A percentile compares a stretch with the other conserved stretches of the same genome.
These are phyloP conservation scores for Pseudodiploospora longispora DNA, from an alignment of 2,329 filamentous ascomycete species.

Conservation along the genomic window DNA sequence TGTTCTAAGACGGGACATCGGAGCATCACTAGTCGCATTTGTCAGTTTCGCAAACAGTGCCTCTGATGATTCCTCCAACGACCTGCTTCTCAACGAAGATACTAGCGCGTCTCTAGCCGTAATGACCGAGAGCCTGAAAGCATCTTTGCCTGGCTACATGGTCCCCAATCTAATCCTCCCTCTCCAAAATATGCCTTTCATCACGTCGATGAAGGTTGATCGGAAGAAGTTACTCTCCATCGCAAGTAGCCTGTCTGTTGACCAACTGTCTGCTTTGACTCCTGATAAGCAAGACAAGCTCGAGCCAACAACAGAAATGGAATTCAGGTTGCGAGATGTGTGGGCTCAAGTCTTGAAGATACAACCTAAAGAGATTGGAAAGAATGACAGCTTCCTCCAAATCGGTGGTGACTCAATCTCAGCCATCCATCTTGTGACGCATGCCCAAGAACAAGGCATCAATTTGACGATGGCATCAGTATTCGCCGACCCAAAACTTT, in stretches of 20 bases:
- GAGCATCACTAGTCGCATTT: constrained; percentile 1
- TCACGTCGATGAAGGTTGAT: constrained; percentile 5
- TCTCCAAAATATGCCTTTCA: constrained; percentile 8
- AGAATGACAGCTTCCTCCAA: constrained; percentile 6
- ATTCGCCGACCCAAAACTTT: neutral
- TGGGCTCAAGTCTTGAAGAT: constrained; percentile 23
- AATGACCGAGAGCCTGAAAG: neutral
- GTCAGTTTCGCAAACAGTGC: constrained; percentile 1
- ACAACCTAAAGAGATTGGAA: constrained; percentile 17
- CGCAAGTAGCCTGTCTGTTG: neutral
- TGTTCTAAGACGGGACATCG: neutral
- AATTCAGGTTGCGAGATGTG: constrained; percentile 8
- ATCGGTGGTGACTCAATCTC: constrained; percentile 33
- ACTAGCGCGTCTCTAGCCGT: neutral
- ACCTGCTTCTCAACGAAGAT: neutral
- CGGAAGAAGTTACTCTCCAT: neutral
- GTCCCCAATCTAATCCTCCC: constrained; percentile 10
- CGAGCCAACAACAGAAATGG: constrained; percentile 6
- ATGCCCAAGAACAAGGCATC: constrained; percentile 18
- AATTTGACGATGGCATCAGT: neutral
- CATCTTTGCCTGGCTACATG: constrained; percentile 10
- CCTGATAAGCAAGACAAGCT: neutral
- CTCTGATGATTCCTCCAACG: neutral
- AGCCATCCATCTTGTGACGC: constrained; percentile 34
- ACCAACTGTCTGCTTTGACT: neutral